Base-by-base conservation (phyloP, 2,329 filamentous ascomycete species). In the Stylonectria norvegica region DNA sequence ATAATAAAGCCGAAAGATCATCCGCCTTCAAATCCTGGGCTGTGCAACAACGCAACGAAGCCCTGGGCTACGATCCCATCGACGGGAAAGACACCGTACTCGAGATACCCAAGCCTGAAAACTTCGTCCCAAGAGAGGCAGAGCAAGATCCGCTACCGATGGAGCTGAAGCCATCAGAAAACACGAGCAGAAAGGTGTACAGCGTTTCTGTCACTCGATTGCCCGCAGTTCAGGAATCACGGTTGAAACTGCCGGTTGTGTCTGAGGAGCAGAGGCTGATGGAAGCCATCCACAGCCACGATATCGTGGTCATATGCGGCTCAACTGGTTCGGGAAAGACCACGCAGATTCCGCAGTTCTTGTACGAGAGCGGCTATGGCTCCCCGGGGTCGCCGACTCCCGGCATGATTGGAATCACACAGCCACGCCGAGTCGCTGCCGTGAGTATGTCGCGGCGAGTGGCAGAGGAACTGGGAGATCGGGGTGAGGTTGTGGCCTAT, bases 261-360 rank as follows among this genome's bases (percentile, higher is more conserved):
- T 87, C 87, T 2, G 90, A 97, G 62, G 93, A 98, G 64, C 93
- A 98, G 60, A 89, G 85, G 57, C 90, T 98, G 20, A 97, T 98
- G 90, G 93, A 98, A 65, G 89, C 90, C 1, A 89, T 98, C 34
- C 85, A 96, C 64, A 91, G 91, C 60, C 86, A 96, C 61, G 79
- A 91, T 37, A 82, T 89, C 4, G 86, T 96, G 1, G 85, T 98
- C 9, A 81, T 98, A 6, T 96, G 91, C 68, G 93, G 93, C 65
- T 85, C 89, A 11, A 98, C 94, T 22, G 93, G 93, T 65, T 96
- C 89, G 48, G 93, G 93, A 62, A 98, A 98, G 66, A 98, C 94
- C 0, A 98, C 93, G 0, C 93, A 98, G 63, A 79, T 98, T 7
- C 94, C 94, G 1, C 93, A 98, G 58, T 98, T 98, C 58, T 72